Evolutionary conservation across 2,329 filamentous ascomycete genomes (phyloP).

Genomic region (Teratosphaeria pseudoeucalypti): DNA sequence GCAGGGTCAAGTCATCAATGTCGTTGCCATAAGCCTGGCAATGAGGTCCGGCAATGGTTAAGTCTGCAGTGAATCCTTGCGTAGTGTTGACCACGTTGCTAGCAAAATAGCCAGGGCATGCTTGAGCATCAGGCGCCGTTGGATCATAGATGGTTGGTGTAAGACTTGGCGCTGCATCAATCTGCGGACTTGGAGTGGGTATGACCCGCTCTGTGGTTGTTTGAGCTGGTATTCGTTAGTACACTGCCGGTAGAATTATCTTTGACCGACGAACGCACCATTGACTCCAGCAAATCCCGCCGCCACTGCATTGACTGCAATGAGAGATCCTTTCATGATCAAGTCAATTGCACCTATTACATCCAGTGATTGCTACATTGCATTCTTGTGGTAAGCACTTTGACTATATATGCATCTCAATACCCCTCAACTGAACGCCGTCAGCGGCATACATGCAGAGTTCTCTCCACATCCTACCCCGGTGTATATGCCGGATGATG

Average conservation of each 20-base stretch:
- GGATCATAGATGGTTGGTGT: slow-evolving; percentile 18
- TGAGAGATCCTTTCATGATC: neutral
- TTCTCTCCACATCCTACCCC: neutral
- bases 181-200: slow-evolving; percentile 15
- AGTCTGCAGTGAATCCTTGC: slow-evolving; percentile 16
- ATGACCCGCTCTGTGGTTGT: slow-evolving; percentile 7
- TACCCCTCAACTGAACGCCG: neutral
- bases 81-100: slow-evolving; percentile 11
- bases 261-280: neutral
- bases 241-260: neutral
- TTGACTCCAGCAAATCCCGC: neutral
- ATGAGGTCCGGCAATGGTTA: slow-evolving; percentile 15
- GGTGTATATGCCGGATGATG: neutral
- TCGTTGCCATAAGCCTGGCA: slow-evolving; percentile 23
- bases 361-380: neutral
- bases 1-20: slow-evolving; percentile 14
- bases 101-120: slow-evolving; percentile 21
- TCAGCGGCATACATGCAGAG: neutral
- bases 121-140: slow-evolving; percentile 16
- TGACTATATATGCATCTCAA: neutral
- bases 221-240: slow-evolving; percentile 2
- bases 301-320: neutral
- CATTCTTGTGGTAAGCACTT: neutral
- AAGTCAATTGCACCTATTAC: neutral
- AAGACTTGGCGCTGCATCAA: slow-evolving; percentile 16